Base-by-base conservation (phyloP, 768 basidiomycete genomes). In the Collybia mongolica region DNA sequence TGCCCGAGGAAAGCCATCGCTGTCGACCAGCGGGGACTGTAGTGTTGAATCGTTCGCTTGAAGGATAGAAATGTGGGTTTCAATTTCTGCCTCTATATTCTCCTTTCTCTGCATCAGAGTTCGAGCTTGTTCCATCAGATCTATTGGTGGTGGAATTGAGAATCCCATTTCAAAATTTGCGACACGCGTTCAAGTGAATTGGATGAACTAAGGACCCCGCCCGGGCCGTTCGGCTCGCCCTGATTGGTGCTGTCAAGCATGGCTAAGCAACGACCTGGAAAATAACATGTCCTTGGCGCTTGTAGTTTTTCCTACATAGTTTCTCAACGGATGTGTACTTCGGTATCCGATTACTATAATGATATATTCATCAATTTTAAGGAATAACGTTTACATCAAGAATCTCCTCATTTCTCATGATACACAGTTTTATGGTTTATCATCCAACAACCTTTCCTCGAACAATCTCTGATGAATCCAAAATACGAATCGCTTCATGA, bases 1-100 rank as follows among this genome's bases (percentile, higher is more conserved):
- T 12, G 82, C 83, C 12, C 93, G 79, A 1, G 95, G 95, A 66
- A 92, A 98, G 6, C 96, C 96, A 46, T 97, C 90, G 0, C 72
- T 54, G 62, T 97, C 93, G 41, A 97, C 80, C 28, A 98, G 80
- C 0, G 90, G 83, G 0, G 88, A 81, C 20, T 80, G 69, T 73
- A 93, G 80, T 2, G 79, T 83, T 26, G 78, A 78, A 37, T 76
- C 69, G 59, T 91, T 88, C 44, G 76, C 71, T 58, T 74, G 71
- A 56, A 93, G 81, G 48, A 91, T 76, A 38, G 79, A 69, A 32
- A 79, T 67, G 45, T 90, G 83, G 8, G 72, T 68, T 47, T 79
- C 75, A 45, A 95, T 78, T 57, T 91, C 83, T 24, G 74, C 72
- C 65, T 95, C 89, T 57, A 95, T 84, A 22, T 66, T 73, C 47